Evolutionary conservation across 352 stramenopile species (phyloP).

Genomic region (Pythium periplocum): DNA sequence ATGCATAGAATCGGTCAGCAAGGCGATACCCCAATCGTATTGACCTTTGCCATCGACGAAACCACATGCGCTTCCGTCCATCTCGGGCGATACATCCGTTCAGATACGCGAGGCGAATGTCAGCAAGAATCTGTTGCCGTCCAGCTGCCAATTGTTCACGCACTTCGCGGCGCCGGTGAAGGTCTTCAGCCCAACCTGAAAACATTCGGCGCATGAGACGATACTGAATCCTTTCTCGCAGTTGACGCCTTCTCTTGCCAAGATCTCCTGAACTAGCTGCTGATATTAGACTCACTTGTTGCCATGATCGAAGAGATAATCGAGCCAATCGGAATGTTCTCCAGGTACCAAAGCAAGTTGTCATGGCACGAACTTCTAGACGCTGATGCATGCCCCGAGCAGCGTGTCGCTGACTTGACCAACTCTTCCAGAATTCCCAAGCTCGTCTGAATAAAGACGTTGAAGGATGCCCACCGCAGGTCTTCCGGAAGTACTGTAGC

Average conservation of each 20-base stretch:
- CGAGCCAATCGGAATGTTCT: conserved; percentile 7
- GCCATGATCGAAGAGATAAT: conserved; percentile 5
- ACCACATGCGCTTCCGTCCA: conserved; percentile 8
- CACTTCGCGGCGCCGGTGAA: neutral
- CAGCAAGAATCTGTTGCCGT: neutral
- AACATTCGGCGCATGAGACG: neutral
- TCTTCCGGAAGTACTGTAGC: no score
- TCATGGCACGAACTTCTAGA: neutral
- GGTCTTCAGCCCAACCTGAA: neutral
- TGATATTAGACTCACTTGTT: conserved; percentile 7
- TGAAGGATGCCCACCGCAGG: conserved; percentile 18
- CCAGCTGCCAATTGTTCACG: neutral
- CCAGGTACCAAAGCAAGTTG: conserved; percentile 6
- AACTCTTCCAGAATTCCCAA: conserved; percentile 29
- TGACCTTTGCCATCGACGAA: conserved; percentile 11
- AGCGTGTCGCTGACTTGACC: neutral
- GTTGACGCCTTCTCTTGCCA: conserved; percentile 28
- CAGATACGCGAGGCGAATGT: neutral
- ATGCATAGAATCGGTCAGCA: conserved; percentile 2
- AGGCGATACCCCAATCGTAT: conserved; percentile 1
- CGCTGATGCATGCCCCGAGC: neutral
- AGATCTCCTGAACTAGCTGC: conserved; percentile 16
- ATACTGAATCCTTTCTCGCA: conserved; percentile 7
- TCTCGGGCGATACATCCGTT: neutral
- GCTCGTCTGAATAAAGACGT: conserved; percentile 20